These are phyloP conservation scores for Inonotus hispidus DNA, from an alignment of 1,284 basidiomycete genomes.

Conservation along the genomic window DNA sequence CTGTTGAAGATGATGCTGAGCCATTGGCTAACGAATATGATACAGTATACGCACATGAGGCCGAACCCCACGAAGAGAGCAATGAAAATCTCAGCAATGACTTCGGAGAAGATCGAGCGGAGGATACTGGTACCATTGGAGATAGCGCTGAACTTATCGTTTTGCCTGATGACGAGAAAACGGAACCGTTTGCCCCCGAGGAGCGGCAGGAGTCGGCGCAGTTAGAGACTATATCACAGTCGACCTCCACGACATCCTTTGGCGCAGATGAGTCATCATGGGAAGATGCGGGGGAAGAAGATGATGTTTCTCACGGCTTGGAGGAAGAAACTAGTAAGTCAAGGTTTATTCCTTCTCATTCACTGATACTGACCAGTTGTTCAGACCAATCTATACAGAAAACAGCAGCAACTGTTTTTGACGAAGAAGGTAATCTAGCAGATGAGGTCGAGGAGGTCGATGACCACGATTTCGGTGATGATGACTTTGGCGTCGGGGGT, in stretches of 20 bases:
- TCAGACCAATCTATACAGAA: constrained; percentile 9
- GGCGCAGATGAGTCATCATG: constrained; percentile 1
- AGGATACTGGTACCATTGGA: constrained; percentile 21
- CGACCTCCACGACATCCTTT: constrained; percentile 1
- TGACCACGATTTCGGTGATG: background rate
- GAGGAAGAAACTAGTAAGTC: constrained; percentile 12
- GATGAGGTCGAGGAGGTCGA: background rate
- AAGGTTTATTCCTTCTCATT: background rate
- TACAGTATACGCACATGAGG: constrained; percentile 21
- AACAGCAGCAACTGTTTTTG: background rate
- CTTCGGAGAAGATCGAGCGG: constrained; percentile 22
- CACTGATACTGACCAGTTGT: background rate
- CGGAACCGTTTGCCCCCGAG: background rate
- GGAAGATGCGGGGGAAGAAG: constrained; percentile 2
- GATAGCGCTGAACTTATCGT: constrained; percentile 8
- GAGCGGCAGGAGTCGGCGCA: background rate
- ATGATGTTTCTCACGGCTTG: background rate
- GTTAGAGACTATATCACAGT: constrained; percentile 1
- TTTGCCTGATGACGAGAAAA: background rate
- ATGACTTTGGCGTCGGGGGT: constrained; percentile 11
- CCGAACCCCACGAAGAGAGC: constrained; percentile 23
- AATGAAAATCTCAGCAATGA: constrained; percentile 28
- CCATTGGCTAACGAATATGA: constrained; percentile 25
- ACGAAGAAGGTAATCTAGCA: constrained; percentile 14
- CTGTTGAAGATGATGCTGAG: constrained; percentile 22